Evolutionary conservation across 2,329 filamentous ascomycete species (phyloP).

Genomic region (Colletotrichum lupini): DNA sequence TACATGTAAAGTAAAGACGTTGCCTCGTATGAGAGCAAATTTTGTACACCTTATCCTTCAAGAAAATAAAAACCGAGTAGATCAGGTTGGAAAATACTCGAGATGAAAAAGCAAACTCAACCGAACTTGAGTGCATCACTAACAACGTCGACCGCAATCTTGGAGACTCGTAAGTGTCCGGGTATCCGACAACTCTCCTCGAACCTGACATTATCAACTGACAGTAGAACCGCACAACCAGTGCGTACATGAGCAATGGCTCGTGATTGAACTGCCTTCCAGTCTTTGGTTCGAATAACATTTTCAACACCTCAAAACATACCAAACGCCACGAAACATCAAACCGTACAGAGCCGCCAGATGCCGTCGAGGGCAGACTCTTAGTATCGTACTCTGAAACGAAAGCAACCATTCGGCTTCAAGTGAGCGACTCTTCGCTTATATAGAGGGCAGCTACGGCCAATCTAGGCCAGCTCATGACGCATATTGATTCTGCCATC

Average conservation of each 20-base stretch:
- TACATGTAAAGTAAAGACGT: conserved; percentile 16
- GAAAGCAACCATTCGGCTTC: conserved; percentile 8
- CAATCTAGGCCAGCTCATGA: conserved; percentile 46
- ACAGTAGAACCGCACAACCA: conserved; percentile 14
- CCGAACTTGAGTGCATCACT: neutral
- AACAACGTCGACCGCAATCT: neutral
- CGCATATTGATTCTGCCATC: conserved; percentile 83
- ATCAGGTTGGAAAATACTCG: neutral
- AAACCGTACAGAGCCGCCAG: conserved; percentile 9
- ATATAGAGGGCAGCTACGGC: conserved; percentile 59
- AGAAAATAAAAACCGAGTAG: neutral
- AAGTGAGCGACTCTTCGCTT: conserved; percentile 9
- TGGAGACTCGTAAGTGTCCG: conserved; percentile 5
- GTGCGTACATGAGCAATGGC: conserved; percentile 7
- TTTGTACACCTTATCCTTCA: conserved; percentile 25
- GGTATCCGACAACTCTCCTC: conserved; percentile 9
- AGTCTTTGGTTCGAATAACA: neutral
- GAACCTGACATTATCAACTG: conserved; percentile 3
- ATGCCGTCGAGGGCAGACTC: conserved; percentile 15
- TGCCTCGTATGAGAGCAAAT: neutral
- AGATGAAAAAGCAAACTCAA: conserved; percentile 1
- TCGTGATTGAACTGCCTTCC: neutral
- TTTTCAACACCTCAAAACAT: conserved; percentile 6
- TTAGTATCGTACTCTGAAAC: conserved; percentile 31
- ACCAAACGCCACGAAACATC: conserved; percentile 21